phyloP scores from a whole-genome alignment of 805 yeast genomes.

The Cyberlindnera mrakii region DNA sequence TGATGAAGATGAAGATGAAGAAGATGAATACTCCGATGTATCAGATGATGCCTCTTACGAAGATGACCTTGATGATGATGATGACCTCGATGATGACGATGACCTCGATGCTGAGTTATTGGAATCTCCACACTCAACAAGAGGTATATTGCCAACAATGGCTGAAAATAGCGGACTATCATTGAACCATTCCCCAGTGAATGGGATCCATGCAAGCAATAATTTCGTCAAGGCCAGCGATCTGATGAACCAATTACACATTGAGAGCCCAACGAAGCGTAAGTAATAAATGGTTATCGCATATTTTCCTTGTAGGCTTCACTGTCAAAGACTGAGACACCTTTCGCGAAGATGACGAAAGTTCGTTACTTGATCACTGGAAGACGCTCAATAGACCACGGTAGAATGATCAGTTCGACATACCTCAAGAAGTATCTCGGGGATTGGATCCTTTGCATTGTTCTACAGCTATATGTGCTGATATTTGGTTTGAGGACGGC shows the following conservation, averaged over 20 bases:
- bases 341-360: too few relatives aligned
- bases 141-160: slow-evolving; percentile 10
- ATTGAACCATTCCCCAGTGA: slow-evolving; percentile 11
- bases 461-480: slow-evolving; percentile 5
- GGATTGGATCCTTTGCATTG: slow-evolving; percentile 8
- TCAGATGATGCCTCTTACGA: slow-evolving; percentile 19
- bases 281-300: too few relatives aligned
- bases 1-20: slow-evolving; percentile 18
- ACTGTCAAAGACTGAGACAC: too few relatives aligned
- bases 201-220: slow-evolving; percentile 9
- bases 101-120: slow-evolving; percentile 26
- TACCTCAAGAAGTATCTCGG: slow-evolving; percentile 4
- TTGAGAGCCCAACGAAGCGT: not conserved
- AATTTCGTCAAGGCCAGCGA: slow-evolving; percentile 22
- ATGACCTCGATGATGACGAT: slow-evolving; percentile 26
- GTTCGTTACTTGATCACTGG: too few relatives aligned
- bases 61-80: slow-evolving; percentile 20
- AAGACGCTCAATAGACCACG: not conserved
- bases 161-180: slow-evolving; percentile 12
- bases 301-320: too few relatives aligned
- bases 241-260: slow-evolving; percentile 14
- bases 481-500: slow-evolving; percentile 6
- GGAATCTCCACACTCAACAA: slow-evolving; percentile 14
- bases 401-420: not conserved
- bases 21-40: slow-evolving; percentile 19